Evolutionary conservation across 2,329 filamentous ascomycete genomes (phyloP).

Genomic region (Pestalotiopsis sp.): DNA sequence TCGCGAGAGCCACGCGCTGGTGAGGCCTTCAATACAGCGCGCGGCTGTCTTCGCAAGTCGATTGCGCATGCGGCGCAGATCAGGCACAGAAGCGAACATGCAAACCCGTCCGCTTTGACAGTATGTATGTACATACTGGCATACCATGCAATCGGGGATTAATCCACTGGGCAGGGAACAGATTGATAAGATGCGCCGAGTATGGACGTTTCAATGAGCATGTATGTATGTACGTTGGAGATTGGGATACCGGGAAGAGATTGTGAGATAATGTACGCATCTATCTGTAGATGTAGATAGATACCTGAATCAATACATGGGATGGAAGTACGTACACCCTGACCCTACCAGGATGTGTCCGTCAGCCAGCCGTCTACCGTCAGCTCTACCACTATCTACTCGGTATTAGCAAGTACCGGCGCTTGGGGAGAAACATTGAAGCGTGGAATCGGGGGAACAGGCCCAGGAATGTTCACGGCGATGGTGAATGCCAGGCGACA

Average conservation of each 20-base stretch:
- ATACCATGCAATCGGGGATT: not conserved
- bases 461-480: not conserved
- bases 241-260: not conserved
- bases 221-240: too few species aligned
- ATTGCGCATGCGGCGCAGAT: slow-evolving; percentile 1
- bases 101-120: not conserved
- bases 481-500: not conserved
- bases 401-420: too few species aligned
- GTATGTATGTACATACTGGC: not conserved
- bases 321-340: not conserved
- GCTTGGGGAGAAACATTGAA: not conserved
- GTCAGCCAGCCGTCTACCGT: not conserved
- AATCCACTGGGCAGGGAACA: not conserved
- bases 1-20: not conserved
- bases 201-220: not conserved
- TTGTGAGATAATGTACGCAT: not conserved
- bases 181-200: not conserved
- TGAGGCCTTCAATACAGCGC: not conserved
- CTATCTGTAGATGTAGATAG: too few species aligned
- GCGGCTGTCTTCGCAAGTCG: not conserved
- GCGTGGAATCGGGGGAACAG: not conserved
- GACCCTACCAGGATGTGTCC: too few species aligned
- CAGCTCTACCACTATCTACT: not conserved
- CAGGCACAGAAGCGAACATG: not conserved
- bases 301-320: not conserved